These are phyloP conservation scores for Mycosphaerella arachidis DNA, from an alignment of 2,329 filamentous ascomycete genomes.

Conservation along the genomic window DNA sequence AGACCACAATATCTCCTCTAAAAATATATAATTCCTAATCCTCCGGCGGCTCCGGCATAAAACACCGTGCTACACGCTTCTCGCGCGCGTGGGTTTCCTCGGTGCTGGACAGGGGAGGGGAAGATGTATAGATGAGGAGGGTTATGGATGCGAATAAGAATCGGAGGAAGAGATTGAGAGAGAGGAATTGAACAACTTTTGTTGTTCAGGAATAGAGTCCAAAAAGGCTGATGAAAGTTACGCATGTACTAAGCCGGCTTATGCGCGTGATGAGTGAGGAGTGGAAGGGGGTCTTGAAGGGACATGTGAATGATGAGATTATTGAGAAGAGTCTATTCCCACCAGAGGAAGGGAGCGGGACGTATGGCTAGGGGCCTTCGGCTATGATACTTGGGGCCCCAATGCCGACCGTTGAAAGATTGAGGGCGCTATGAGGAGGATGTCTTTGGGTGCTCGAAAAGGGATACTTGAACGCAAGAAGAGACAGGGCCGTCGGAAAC, in stretches of 20 bases:
- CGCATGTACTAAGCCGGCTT: slow-evolving; percentile 46
- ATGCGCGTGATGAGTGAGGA: slow-evolving; percentile 24
- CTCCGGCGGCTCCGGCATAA: slow-evolving; percentile 48
- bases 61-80: slow-evolving; percentile 52
- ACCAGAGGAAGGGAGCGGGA: slow-evolving; percentile 40
- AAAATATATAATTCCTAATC: slow-evolving; percentile 36
- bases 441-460: slow-evolving; percentile 12
- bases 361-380: slow-evolving; percentile 49
- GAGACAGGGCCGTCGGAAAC: too few relatives aligned
- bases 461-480: too few relatives aligned
- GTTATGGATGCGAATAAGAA: slow-evolving; percentile 49
- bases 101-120: slow-evolving; percentile 24
- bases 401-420: slow-evolving; percentile 43
- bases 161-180: slow-evolving; percentile 42
- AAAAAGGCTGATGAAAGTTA: slow-evolving; percentile 39
- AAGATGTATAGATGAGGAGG: slow-evolving; percentile 37
- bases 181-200: slow-evolving; percentile 41
- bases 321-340: slow-evolving; percentile 41
- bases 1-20: too few relatives aligned
- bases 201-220: slow-evolving; percentile 26
- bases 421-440: slow-evolving; percentile 13
- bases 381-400: slow-evolving; percentile 51
- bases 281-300: slow-evolving; percentile 44
- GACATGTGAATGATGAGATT: slow-evolving; percentile 42
- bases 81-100: slow-evolving; percentile 37